A percentile compares a stretch with the other conserved stretches of the same genome.
Evolutionary conservation across 805 yeast species (phyloP).

Genomic region (Spathaspora passalidarum): DNA sequence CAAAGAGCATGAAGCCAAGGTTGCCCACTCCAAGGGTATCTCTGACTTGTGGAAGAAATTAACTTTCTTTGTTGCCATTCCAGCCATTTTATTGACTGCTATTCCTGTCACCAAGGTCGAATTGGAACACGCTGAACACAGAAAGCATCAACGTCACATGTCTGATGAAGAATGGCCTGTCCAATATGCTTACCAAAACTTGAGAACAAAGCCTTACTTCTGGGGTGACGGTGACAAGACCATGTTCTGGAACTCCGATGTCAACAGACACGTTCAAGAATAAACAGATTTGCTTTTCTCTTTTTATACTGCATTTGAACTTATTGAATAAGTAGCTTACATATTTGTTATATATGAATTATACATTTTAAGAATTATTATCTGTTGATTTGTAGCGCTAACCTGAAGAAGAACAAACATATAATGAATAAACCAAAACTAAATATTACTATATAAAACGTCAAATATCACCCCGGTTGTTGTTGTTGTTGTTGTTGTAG

Average conservation of each 20-base stretch:
- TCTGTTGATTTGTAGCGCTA: no score
- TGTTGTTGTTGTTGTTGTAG: no score
- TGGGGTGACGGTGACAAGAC: conserved; percentile 99
- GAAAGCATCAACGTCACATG: conserved; percentile 68
- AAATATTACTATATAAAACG: no score
- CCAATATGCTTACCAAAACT: conserved; percentile 87
- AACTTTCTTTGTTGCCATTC: conserved; percentile 75
- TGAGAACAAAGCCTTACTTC: conserved; percentile 84
- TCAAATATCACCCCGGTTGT: no score
- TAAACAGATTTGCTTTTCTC: neutral
- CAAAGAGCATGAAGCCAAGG: conserved; percentile 58
- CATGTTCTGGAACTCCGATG: conserved; percentile 89
- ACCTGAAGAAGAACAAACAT: no score
- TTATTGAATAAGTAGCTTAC: conserved; percentile 2
- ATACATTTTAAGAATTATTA: no score
- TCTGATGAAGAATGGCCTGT: conserved; percentile 91
- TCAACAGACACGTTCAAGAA: conserved; percentile 72
- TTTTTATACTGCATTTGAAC: neutral
- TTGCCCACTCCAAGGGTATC: conserved; percentile 77
- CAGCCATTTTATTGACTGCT: conserved; percentile 74
- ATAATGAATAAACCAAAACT: no score
- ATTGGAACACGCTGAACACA: conserved; percentile 86
- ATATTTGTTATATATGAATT: neutral
- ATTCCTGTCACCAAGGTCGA: conserved; percentile 81
- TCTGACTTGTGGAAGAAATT: conserved; percentile 83